Evolutionary conservation across 2,329 filamentous ascomycete species (phyloP).

Genomic region (Ophiocordyceps robertsii): DNA sequence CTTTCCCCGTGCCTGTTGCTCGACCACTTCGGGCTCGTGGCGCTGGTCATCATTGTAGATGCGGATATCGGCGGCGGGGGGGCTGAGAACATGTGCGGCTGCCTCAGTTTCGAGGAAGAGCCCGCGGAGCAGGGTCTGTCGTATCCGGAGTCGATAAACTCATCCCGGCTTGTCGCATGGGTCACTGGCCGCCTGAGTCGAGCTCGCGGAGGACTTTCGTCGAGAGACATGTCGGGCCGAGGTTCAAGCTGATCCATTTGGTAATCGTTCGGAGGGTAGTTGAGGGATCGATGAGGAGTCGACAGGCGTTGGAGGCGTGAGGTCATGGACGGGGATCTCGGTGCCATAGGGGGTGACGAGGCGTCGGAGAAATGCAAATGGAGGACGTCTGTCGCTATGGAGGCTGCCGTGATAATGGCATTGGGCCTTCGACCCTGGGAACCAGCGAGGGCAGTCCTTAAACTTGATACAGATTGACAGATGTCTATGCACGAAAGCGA

Average conservation of each 20-base stretch:
- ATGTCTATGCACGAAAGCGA: too few relatives aligned
- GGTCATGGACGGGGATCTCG: slow-evolving; percentile 1
- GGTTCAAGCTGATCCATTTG: slow-evolving; percentile 26
- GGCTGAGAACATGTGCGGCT: slow-evolving; percentile 28
- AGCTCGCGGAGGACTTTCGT: slow-evolving; percentile 9
- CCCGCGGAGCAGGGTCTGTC: slow-evolving; percentile 14
- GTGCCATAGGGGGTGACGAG: background rate
- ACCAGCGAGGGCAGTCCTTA: too few relatives aligned
- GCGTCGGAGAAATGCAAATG: too few relatives aligned
- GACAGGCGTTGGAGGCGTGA: slow-evolving; percentile 13
- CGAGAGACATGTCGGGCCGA: slow-evolving; percentile 13
- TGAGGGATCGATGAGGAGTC: slow-evolving; percentile 11
- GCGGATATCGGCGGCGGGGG: slow-evolving; percentile 37
- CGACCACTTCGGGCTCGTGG: slow-evolving; percentile 1
- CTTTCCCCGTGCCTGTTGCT: slow-evolving; percentile 6
- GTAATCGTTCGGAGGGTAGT: slow-evolving; percentile 18
- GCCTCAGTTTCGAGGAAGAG: slow-evolving; percentile 17
- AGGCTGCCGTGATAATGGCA: too few relatives aligned
- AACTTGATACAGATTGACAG: too few relatives aligned
- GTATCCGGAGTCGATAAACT: slow-evolving; percentile 7
- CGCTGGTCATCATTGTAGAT: slow-evolving; percentile 22
- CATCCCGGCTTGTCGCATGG: slow-evolving; percentile 1
- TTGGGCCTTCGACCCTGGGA: too few relatives aligned
- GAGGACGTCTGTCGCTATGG: too few relatives aligned
- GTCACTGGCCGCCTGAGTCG: slow-evolving; percentile 9